Base-by-base conservation (phyloP, 176 grass and related monocot species). In the Elaeis guineensis region DNA sequence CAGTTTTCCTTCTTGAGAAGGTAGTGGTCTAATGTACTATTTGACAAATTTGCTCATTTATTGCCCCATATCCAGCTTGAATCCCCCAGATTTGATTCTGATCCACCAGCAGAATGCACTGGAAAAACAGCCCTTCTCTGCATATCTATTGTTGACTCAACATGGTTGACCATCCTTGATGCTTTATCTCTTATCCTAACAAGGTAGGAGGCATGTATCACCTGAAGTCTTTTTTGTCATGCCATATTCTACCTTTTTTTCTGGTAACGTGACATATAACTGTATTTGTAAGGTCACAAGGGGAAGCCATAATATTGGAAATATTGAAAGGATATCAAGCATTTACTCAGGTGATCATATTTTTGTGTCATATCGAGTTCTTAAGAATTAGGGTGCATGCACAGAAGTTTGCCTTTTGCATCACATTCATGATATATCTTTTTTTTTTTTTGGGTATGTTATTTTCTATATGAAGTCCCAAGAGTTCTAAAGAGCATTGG, bases 261-360 rank as follows among this genome's bases (percentile, higher is more conserved):
- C 67, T 58, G 77, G 35, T 44, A 63, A 35, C 56, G 59, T 19
- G 20, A 51, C 59, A 77, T 74, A 62, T 52, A 26, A 63, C 53
- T 82, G 77, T 22, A 55, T 79, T 73, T 80, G 65, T 54, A 76
- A 97, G 92, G 77, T 97, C 92, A 62, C 92, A 97, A 61, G 92
- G 92, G 61, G 92, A 97, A 75, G 92, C 92, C 63, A 91, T 91
- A 80, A 97, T 97, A 83, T 83, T 97, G 77, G 92, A 97, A 86
- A 88, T 97, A 88, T 79, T 97, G 50, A 97, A 97, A 89, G 92
- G 92, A 57, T 97, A 97, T 77, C 92, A 91, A 66, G 92, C 92
- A 71, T 85, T 97, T 63, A 89, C 92, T 68, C 92, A 97, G 84
- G 92, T 97, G 54, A 44, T 44, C 35, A 35, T 11, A 44, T 44